Base-by-base conservation (phyloP, 257 asterid species). In the Przewalskia tangutica region DNA sequence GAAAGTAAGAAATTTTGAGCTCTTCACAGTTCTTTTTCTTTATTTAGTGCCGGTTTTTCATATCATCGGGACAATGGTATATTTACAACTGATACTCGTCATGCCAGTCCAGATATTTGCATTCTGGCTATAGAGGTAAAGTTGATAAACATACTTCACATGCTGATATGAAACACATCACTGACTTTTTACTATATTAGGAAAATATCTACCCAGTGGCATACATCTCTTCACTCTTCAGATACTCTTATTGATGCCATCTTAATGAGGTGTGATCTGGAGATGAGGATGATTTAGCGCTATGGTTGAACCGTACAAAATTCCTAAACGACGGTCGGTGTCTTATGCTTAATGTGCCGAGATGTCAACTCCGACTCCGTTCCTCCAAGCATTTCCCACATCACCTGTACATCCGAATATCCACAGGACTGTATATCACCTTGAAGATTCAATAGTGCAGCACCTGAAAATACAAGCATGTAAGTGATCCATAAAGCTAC, bases 401-500 rank as follows among this genome's bases (percentile, higher is more conserved):
- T 95, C 67, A 94, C 94, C 71, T 88, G 97, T 76, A 94, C 96
- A 76, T 95, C 99, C 87, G 90, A 94, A 48, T 95, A 95, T 7
- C 97, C 99, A 81, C 99, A 95, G 0, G 97, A 92, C 81, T 95
- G 95, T 76, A 95, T 92, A 86, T 95, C 98, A 13, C 94, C 93
- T 11, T 81, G 96, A 6, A 95, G 98, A 77, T 95, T 95, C 94
- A 91, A 83, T 81, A 94, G 92, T 60, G 93, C 96, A 1, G 71
- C 93, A 7, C 96, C 98, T 95, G 85, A 76, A 83, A 32, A 16
- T 38, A 7, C 12, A 16, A 38, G 7, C 27, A 36, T 66, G 63
- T 50, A 23, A 75, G 80, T 75, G 40, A 50, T 75, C 27, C 13
- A 20, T 50, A 50, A 75, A 23, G 46, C 46, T 13, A 71, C 59